A percentile compares a stretch with the other conserved stretches of the same genome.
Evolutionary conservation across 176 grass and related monocot species (phyloP).

Genomic region (Oryza glumipatula): DNA sequence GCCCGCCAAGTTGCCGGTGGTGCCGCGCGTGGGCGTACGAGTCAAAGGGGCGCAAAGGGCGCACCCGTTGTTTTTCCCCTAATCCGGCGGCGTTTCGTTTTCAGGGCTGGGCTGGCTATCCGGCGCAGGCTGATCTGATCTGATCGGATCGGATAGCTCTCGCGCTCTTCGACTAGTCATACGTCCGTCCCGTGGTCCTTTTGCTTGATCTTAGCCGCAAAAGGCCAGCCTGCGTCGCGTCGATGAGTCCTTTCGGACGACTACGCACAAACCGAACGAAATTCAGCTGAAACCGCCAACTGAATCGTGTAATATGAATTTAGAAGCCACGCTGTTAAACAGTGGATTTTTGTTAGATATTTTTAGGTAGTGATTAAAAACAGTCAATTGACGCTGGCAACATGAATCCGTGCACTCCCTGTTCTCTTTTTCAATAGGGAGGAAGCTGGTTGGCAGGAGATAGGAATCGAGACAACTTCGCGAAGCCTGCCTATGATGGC

Average conservation of each 20-base stretch:
- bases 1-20: not conserved
- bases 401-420: not conserved
- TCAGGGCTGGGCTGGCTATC: conserved; percentile 5
- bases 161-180: not conserved
- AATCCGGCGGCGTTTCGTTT: conserved; percentile 38
- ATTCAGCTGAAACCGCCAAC: not conserved
- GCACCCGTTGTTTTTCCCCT: conserved; percentile 40
- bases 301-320: not conserved
- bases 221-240: not conserved
- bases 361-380: not conserved
- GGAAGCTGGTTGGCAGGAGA: not conserved
- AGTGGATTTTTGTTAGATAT: too few species aligned
- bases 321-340: too few species aligned
- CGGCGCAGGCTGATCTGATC: not conserved
- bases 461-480: not conserved
- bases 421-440: not conserved
- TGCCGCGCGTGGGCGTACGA: not conserved
- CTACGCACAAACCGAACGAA: not conserved
- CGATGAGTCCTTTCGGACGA: not conserved
- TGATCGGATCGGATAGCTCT: not conserved
- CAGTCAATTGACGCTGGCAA: not conserved
- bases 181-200: not conserved
- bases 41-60: conserved; percentile 22
- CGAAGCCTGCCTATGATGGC: conserved; percentile 12
- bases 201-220: not conserved